Evolutionary conservation across 2,329 filamentous ascomycete genomes (phyloP).

Genomic region (Ophiostoma montium): DNA sequence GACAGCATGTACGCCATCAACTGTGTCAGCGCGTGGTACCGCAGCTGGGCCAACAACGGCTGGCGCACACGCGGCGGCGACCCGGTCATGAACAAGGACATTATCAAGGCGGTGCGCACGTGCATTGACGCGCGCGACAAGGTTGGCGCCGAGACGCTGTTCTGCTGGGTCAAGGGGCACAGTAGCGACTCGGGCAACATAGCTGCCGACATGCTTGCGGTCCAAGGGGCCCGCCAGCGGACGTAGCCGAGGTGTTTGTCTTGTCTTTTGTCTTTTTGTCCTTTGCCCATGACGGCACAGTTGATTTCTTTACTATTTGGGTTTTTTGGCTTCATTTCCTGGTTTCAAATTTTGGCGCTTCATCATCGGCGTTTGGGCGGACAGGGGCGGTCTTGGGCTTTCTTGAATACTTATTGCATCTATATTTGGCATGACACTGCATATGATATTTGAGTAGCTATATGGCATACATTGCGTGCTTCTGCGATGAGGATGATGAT

Average conservation of each 20-base stretch:
- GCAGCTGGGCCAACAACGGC: slow-evolving; percentile 57
- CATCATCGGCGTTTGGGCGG: too few relatives aligned
- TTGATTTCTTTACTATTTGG: background rate
- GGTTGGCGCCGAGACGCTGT: slow-evolving; percentile 48
- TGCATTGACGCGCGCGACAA: slow-evolving; percentile 56
- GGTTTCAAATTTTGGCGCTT: background rate
- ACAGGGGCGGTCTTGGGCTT: too few relatives aligned
- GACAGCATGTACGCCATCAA: slow-evolving; percentile 87
- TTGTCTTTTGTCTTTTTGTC: background rate
- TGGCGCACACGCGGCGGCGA: slow-evolving; percentile 59
- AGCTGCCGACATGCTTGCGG: slow-evolving; percentile 66
- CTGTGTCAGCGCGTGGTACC: slow-evolving; percentile 74
- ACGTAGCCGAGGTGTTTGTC: background rate
- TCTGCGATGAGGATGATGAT: too few relatives aligned
- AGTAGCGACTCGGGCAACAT: slow-evolving; percentile 57
- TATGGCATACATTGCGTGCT: too few relatives aligned
- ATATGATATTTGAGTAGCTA: too few relatives aligned
- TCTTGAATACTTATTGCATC: too few relatives aligned
- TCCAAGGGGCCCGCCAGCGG: slow-evolving; percentile 38
- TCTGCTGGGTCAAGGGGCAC: slow-evolving; percentile 88
- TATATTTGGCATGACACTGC: too few relatives aligned
- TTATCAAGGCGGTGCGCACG: slow-evolving; percentile 58
- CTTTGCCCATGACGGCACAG: too few relatives aligned
- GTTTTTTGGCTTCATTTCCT: background rate
- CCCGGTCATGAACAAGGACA: slow-evolving; percentile 72